Base-by-base conservation (phyloP, 768 basidiomycete species). In the Calocybe cyanea region DNA sequence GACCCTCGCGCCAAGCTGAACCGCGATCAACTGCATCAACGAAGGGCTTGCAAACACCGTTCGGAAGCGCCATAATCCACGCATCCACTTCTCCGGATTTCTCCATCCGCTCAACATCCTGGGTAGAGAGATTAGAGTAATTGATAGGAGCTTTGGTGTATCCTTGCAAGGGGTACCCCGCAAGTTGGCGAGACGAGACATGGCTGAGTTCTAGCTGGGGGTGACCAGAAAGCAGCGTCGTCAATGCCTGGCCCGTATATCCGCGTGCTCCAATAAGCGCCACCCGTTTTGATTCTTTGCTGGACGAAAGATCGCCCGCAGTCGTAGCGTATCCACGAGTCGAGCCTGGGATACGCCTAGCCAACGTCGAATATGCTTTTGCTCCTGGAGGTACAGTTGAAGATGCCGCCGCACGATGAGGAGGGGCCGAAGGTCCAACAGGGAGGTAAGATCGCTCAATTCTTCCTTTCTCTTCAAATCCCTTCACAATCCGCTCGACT, bases 1-100 rank as follows among this genome's bases (percentile, higher is more conserved):
- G 68, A 41, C 68, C 68, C 14, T 64, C 67, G 51, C 81, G 79
- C 57, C 73, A 77, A 50, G 70, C 67, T 11, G 84, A 72, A 4
- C 85, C 91, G 30, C 80, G 76, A 58, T 96, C 92, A 38, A 99
- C 69, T 13, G 95, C 95, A 58, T 94, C 92, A 25, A 99, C 92
- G 61, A 95, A 99, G 0, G 94, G 94, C 66, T 94, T 93, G 70
- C 89, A 87, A 18, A 92, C 79, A 15, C 96, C 96, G 55, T 98
- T 99, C n/a, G 96, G 96, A 38, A 99, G 77, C 2, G 96, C 96
- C 89, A 97, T 94, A 43, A 98, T 81, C 95, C 96, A 99, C 7
- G 92, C 95, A 60, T 99, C 95, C 14, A 99, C 92, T 58, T 87
- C 87, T 7, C 87, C 85, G 40, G 81, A 71, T 66, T 84, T 83